Evolutionary conservation across 23 red algal species (phyloP).

Genomic region (Cyanidiococcus yangmingshanensis): DNA sequence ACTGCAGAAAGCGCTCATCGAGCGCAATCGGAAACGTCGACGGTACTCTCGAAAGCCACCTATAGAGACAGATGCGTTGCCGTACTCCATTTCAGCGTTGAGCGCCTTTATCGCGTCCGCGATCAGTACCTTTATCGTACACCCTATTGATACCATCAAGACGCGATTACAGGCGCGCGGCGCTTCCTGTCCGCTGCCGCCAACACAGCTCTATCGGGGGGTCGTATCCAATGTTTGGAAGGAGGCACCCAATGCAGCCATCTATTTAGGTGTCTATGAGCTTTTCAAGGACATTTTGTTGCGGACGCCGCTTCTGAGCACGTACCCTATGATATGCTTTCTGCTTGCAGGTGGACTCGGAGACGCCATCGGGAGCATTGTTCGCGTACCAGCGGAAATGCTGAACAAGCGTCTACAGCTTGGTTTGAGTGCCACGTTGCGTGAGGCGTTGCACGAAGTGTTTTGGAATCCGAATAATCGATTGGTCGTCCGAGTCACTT

Average conservation of each 20-base stretch:
- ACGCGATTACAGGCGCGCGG: slow-evolving; percentile 22
- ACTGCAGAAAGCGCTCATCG: slow-evolving; percentile 27
- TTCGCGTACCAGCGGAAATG: slow-evolving; percentile 52
- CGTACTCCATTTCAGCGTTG: slow-evolving; percentile 29
- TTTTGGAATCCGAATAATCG: slow-evolving; percentile 22
- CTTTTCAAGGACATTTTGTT: slow-evolving; percentile 33
- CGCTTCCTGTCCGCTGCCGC: not conserved
- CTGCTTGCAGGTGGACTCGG: slow-evolving; percentile 43
- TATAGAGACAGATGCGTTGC: not conserved
- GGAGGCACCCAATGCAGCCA: slow-evolving; percentile 61
- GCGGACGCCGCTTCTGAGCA: slow-evolving; percentile 22
- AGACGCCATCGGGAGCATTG: slow-evolving; percentile 38
- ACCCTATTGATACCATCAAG: slow-evolving; percentile 62
- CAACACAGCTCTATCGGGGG: slow-evolving; percentile 26
- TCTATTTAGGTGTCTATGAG: slow-evolving; percentile 52
- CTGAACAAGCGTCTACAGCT: slow-evolving; percentile 55
- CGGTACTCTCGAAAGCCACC: not conserved
- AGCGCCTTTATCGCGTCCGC: slow-evolving; percentile 38
- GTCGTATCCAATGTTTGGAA: slow-evolving; percentile 42
- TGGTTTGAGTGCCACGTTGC: slow-evolving; percentile 21
- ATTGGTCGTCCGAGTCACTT: slow-evolving; percentile 22
- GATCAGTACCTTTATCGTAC: slow-evolving; percentile 22
- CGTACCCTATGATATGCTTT: slow-evolving; percentile 27
- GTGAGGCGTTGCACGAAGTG: slow-evolving; percentile 24
- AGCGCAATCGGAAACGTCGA: slow-evolving; percentile 26